Base-by-base conservation (phyloP, 331 rosid genomes). In the Acacia pycnantha region DNA sequence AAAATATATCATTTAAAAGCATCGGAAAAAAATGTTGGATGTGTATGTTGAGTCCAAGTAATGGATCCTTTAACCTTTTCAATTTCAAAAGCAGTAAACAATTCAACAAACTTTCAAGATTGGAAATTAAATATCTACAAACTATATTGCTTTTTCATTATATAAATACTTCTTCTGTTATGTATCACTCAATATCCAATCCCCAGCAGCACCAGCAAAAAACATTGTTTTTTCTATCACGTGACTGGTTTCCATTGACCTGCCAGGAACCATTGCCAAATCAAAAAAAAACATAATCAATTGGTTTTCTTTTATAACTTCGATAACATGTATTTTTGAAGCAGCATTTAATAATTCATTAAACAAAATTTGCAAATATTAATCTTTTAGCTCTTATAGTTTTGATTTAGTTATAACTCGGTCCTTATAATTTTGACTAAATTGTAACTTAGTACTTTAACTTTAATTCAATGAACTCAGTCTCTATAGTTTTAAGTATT, bases 391-490 rank as follows among this genome's bases (percentile, higher is more conserved):
- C 6, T 0, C 0, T 6, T 6, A 37, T 37, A 37, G 6, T 37
- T 1, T 35, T 37, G 1, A 37, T 37, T 37, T 0, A 37, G 0
- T 6, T 37, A 1, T 37, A 37, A 37, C 41, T 6, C 1, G 1
- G 0, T 7, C 0, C 2, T 5, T 6, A 37, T 37, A 37, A 6
- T 37, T 37, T 37, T 37, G 0, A 37, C 41, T 6, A 2, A 6
- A 1, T 6, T 6, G 1, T 37, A 37, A 37, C 9, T 1, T 2
- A 37, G 2, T 6, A 0, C 8, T 0, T 37, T 0, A 6, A 37
- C 9, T 37, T 37, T 37, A 0, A 37, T 1, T 37, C 41, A 37
- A 1, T 5, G 2, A 37, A 37, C 2, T 6, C 41, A 37, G 0
- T 37, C 9, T 37, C 2, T 37, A 37, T 37, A 37, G 9, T 37